A percentile compares a stretch with the other conserved stretches of the same genome.
Evolutionary conservation across 208 protist genomes (phyloP).

Genomic region (Trypanosoma lewisi): DNA sequence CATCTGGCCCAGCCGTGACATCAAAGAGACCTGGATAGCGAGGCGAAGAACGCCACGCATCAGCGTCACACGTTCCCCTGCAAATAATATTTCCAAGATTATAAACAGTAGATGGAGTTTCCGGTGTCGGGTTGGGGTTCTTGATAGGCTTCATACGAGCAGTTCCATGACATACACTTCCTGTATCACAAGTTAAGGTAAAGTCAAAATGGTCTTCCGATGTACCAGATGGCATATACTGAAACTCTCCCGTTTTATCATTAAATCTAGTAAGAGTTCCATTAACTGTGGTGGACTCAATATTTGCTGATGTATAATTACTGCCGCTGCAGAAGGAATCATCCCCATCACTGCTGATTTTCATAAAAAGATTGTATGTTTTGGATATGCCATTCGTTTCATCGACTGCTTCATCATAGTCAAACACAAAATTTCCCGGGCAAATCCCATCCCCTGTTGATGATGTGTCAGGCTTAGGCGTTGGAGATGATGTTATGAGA

Average conservation of each 20-base stretch:
- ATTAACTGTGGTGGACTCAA: conserved; percentile 1
- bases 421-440: conserved; percentile 20
- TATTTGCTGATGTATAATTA: conserved; percentile 13
- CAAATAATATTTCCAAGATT: conserved; percentile 67
- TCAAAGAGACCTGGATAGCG: conserved; percentile 41
- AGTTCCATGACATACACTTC: conserved; percentile 29
- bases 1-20: conserved; percentile 22
- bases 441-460: conserved; percentile 12
- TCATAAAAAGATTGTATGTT: conserved; percentile 12
- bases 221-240: conserved; percentile 40
- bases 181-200: conserved; percentile 39
- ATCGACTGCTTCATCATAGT: neutral
- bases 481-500: conserved; percentile 6
- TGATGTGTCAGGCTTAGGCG: neutral
- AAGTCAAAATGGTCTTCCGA: conserved; percentile 61
- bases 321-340: conserved; percentile 12
- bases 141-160: conserved; percentile 30
- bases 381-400: conserved; percentile 1
- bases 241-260: conserved; percentile 35
- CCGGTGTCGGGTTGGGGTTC: neutral
- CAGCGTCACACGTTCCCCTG: conserved; percentile 71
- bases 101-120: conserved; percentile 36
- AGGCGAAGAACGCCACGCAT: conserved; percentile 47
- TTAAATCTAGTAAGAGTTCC: conserved; percentile 25
- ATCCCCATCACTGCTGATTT: conserved; percentile 1